Base-by-base conservation (phyloP, 2,329 filamentous ascomycete species). In the Penicillium decumbens region DNA sequence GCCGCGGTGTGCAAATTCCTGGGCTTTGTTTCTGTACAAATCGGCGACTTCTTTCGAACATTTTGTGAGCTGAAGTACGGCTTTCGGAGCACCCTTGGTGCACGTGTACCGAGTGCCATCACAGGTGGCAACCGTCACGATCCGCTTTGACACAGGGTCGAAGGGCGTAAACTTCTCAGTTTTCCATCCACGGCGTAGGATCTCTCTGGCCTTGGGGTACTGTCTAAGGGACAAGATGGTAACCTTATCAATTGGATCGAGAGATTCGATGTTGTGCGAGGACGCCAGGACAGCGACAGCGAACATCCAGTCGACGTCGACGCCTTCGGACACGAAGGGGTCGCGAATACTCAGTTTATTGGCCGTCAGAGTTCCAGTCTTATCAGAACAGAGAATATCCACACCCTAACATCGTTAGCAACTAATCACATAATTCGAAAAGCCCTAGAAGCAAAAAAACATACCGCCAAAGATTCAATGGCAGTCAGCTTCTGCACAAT, bases 221-320 rank as follows among this genome's bases (percentile, higher is more conserved):
- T 83, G 79, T 70, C 87, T 83, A 56, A 89, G 80, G 30, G 84
- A 85, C 41, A 89, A 75, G 54, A 89, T 84, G 49, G 84, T 89
- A 60, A 89, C 83, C 72, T 89, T 89, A 72, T 89, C 86, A 62
- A 89, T 89, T 27, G 86, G 85, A 66, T 89, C 86, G 49, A 89
- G 79, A 33, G 84, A 85, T 72, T 87, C 85, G 70, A 87, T 80
- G 70, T 89, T 89, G 74, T 89, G 86, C 29, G 85, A 89, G 35
- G 85, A 88, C 43, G 86, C 86, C 20, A 89, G 78, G 49, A 84
- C 85, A 50, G 86, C 86, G 54, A 87, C 85, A 47, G 86, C 85
- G 82, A 89, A 89, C 84, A 89, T 88, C 85, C 85, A 89, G 75
- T 89, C 85, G 65, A 88, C 80, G 66, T 89, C 85, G 60, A 88